Base-by-base conservation (phyloP, 768 basidiomycete species). In the Tricholoma hemisulphureum region DNA sequence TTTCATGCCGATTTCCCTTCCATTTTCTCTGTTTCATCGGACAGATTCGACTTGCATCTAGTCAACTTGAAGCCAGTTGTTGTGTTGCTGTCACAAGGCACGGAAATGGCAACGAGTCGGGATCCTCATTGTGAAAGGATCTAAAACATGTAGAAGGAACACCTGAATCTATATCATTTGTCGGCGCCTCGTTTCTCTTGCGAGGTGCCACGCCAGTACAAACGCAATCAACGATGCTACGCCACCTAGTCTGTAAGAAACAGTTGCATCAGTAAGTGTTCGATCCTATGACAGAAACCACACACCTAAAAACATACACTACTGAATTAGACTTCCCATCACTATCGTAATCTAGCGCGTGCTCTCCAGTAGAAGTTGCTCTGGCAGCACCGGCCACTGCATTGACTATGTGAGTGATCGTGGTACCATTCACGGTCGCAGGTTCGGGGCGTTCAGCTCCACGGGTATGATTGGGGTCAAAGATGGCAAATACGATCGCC, bases 401-500 rank as follows among this genome's bases (percentile, higher is more conserved):
- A n/a, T 55, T 58, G n/a, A 31, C 29, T 21, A 51, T 34, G 31
- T 31, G 31, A 16, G 20, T 24, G 51, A 26, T 18, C 11, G 29
- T 51, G 18, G 51, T 51, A 1, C 18, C 23, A n/a, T 51, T 51
- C 5, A 18, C 21, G n/a, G 11, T 20, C 10, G 16, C 23, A 10
- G 51, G 14, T 34, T 51, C 31, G n/a, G 31, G 20, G 7, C 10
- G 51, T 34, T 14, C 51, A 50, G 59, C 52, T 20, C 50, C n/a
- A 45, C 61, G 59, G 59, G 23, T 71, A 74, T 79, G 83, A 24
- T 73, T 66, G 1, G 89, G 87, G 58, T 96, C 95, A 59, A 94
- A 78, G 6, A 97, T 72, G 14, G 90, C 90, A 66, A 98, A 97
- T 45, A 98, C 80, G 60, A 95, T 75, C 13, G 94, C 85, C 1